Evolutionary conservation across 2,329 filamentous ascomycete genomes (phyloP), one percentile per base, ranked within the genome.

Genomic region (Trichoderma cornu-damae): DNA sequence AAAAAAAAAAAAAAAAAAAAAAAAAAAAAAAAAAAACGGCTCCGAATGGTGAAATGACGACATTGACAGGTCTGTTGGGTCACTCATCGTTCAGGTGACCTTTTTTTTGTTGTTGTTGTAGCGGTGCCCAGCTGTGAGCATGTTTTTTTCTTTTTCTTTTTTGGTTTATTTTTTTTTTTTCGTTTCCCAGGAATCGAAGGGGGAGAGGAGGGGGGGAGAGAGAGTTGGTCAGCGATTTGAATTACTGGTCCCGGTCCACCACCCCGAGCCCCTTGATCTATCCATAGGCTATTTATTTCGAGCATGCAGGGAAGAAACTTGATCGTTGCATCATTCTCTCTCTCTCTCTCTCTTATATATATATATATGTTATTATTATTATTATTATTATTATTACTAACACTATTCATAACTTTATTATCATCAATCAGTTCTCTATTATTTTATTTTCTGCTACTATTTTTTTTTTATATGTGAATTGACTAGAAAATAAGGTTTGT

Each of bases 61-160:
- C 34, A 37, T 35, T 32, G 26, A n/a, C 18, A 30, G 37, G 37
- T 32, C 7, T 28, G n/a, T 50, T 52, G 49, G n/a, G 38, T 52
- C 49, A 43, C 38, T 24, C 49, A 40, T 42, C 38, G 8, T 32
- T 32, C 49, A 43, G 49, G 49, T 52, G 49, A 52, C 49, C 49
- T 34, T 35, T 14, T 30, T 14, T n/a, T n/a, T n/a, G n/a, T n/a
- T n/a, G n/a, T n/a, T n/a, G n/a, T n/a, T 30, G 42, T 46, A 46
- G 42, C 24, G n/a, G 6, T n/a, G 37, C 26, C 26, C 37, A 12
- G 12, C 26, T 24, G 11, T 26, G 24, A 22, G 37, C 24, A 48
- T 9, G 16, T 32, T 32, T 26, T 22, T 8, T 22, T n/a, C n/a
- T n/a, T n/a, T n/a, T n/a, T n/a, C n/a, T n/a, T n/a, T n/a, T n/a